Conservation (phyloP, 1,284 basidiomycete genomes). For the Rhodotorula sp. region DNA sequence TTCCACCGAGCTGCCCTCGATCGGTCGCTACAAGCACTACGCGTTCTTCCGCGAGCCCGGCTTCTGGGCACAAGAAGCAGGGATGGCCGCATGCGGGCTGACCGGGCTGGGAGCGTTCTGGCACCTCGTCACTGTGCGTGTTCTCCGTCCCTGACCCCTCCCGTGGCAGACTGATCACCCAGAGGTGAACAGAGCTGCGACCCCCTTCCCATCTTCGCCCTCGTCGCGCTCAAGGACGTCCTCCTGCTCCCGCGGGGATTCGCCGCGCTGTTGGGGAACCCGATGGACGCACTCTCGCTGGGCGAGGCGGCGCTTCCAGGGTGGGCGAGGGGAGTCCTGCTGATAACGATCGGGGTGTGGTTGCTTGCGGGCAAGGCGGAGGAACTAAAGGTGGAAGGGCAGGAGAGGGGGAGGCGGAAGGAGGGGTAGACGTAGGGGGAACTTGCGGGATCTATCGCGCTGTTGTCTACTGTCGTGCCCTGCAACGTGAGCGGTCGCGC, state of each 20-base stretch:
- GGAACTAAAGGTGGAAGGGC: background rate
- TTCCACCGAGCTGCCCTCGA: background rate
- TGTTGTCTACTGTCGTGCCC: too few species aligned
- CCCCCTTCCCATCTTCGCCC: background rate
- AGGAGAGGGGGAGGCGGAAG: background rate
- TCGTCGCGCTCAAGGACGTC: background rate
- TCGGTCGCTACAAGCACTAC: background rate
- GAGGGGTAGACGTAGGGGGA: background rate
- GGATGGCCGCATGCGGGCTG: background rate
- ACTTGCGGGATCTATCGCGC: too few species aligned
- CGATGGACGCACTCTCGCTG: background rate
- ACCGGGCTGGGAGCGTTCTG: background rate
- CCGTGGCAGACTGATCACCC: background rate
- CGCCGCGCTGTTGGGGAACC: background rate
- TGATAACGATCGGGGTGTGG: background rate
- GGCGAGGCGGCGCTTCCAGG: background rate
- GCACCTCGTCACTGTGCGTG: background rate
- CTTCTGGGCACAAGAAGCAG: slow-evolving; percentile 3
- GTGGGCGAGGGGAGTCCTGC: background rate
- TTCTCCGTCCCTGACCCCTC: too few species aligned
- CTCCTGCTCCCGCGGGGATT: background rate
- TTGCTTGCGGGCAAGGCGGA: background rate
- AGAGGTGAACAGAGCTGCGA: background rate
- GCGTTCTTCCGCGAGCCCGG: slow-evolving; percentile 6
- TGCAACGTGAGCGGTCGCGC: too few species aligned